Base-by-base conservation (phyloP, 192 early-diverging fungal species). In the Coemansia sp. region DNA sequence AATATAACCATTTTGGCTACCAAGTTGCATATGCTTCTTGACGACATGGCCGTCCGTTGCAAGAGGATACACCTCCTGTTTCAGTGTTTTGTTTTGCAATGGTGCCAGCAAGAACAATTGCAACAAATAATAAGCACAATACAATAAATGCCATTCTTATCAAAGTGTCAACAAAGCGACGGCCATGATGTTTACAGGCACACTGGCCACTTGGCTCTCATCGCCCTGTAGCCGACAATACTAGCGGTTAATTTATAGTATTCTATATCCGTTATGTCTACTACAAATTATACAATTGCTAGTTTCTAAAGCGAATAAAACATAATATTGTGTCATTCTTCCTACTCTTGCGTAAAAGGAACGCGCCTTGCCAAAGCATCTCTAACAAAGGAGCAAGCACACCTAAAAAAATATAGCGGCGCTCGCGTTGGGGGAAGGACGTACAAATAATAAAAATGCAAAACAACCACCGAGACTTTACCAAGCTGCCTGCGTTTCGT, bases 341-440 rank as follows among this genome's bases (percentile, higher is more conserved):
- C 39, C 6, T 41, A 41, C 34, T 57, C 18, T 49, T 49, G 46
- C 18, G 46, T 2, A 49, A 49, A 49, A 49, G 18, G 15, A 49
- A 18, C 39, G 5, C 30, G 24, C 24, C 16, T 36, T 59, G 4
- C 35, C 57, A 21, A 53, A 30, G 11, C 23, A 53, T 4, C 21
- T 14, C 24, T n/a, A 35, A 59, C 57, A 59, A 61, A 52, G 24
- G 39, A 58, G 16, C 5, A 34, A 9, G 48, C 16, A 7, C 24
- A 53, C 11, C 24, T 16, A 26, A 53, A 53, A 26, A 21, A 49
- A 49, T 12, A 53, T 30, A 2, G 38, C 41, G 64, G 51, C 64
- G 57, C 66, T 49, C 71, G 60, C 62, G 66, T 67, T 66, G 71
- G 66, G 66, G 66, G 59, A 72, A 41, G 30, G 18, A 26, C 56